Base-by-base conservation (phyloP, 2,329 filamentous ascomycete genomes). In the Macrophomina pseudophaseolina region DNA sequence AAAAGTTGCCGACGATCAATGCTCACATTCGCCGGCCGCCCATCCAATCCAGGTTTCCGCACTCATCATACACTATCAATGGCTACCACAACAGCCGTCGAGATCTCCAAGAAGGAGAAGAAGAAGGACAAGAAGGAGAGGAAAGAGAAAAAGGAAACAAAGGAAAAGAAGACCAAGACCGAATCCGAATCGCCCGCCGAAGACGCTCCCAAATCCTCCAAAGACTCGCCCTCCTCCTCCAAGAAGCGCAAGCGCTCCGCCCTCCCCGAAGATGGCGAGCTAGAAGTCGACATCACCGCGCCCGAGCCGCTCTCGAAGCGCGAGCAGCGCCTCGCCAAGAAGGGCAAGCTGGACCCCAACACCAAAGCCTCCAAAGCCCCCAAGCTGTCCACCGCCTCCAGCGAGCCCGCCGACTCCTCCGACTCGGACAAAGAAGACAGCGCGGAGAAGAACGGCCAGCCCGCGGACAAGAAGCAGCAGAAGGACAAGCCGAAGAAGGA, bases 271-370 rank as follows among this genome's bases (percentile, higher is more conserved):
- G 56, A 66, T 48, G 72, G 86, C 65, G 86, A 89, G 56, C 90
- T 99, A 74, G 93, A 97, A 78, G 93, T 99, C 76, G 92, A 99
- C 77, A 82, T 99, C 69, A 85, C 83, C 70, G 89, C 91, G n/a
- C 95, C 95, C 32, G 94, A 98, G 75, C 95, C 95, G 23, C 92
- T 93, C 1, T 98, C 95, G 40, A 99, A 98, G 80, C 96, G 95
- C 77, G 93, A 92, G 69, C 88, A 93, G 72, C 93, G 95, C 76
- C 90, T 90, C 69, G 87, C 96, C 67, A 98, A 97, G 80, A 97
- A 97, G 81, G 88, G 88, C 71, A 92, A 91, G 76, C 75, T 84
- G 18, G 72, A 73, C 18, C 74, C 76, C 44, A 69, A 71, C 23
- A 58, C 65, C n/a, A 65, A 66, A 42, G 35, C 54, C 16, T 14